Percentiles rank a stretch among this genome's conserved stretches.
These are phyloP conservation scores for Talinum fruticosum DNA, from an alignment of 148 eudicot genomes.

Conservation along the genomic window DNA sequence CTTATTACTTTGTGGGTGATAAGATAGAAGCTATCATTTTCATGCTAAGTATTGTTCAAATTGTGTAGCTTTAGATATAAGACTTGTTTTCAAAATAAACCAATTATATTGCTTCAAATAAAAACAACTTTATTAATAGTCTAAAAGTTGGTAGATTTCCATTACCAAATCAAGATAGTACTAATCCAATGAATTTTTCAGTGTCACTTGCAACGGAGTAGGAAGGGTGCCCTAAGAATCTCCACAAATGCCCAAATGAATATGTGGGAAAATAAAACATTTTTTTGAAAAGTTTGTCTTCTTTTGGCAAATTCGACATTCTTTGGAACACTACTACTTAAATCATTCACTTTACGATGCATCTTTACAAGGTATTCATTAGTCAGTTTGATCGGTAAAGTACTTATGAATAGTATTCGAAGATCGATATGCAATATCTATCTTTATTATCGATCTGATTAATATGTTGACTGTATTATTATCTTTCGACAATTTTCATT, in stretches of 20 bases:
- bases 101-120: conserved; percentile 10
- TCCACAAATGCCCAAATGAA: not conserved
- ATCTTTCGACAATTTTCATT: too few species aligned
- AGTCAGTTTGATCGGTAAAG: not conserved
- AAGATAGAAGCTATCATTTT: conserved; percentile 18
- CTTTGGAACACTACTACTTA: not conserved
- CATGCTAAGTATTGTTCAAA: conserved; percentile 8
- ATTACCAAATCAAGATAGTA: not conserved
- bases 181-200: not conserved
- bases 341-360: not conserved
- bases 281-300: not conserved
- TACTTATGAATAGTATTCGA: not conserved
- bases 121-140: not conserved
- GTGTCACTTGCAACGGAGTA: not conserved
- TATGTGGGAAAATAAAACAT: not conserved
- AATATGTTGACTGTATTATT: too few species aligned
- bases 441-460: too few species aligned
- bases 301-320: not conserved
- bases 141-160: conserved; percentile 12
- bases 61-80: conserved; percentile 8
- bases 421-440: too few species aligned
- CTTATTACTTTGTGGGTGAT: conserved; percentile 1
- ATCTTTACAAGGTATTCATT: not conserved
- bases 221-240: not conserved
- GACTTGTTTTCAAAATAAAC: conserved; percentile 2